Evolutionary conservation across 1,284 basidiomycete genomes (phyloP).

Genomic region (Ustilago sp.): DNA sequence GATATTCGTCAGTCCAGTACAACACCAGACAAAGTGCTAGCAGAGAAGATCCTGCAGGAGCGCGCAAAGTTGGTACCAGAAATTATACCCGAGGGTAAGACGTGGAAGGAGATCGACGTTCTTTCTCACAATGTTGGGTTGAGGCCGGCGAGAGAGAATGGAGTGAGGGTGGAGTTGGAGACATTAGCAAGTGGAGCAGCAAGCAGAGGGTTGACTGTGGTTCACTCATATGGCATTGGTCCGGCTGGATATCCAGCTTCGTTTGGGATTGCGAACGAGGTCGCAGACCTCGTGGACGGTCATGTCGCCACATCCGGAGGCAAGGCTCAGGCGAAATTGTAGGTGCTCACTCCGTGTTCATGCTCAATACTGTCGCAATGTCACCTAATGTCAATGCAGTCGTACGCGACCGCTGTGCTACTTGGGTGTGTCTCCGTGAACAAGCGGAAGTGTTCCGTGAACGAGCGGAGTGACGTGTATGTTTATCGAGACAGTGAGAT

Average conservation of each 20-base stretch:
- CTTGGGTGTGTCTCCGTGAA: background rate
- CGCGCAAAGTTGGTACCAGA: constrained; percentile 51
- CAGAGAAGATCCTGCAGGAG: constrained; percentile 72
- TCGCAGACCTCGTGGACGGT: constrained; percentile 47
- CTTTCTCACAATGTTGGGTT: constrained; percentile 58
- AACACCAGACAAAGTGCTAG: constrained; percentile 71
- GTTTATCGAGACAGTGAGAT: too few relatives aligned
- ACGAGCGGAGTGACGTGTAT: too few relatives aligned
- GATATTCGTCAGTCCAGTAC: constrained; percentile 61
- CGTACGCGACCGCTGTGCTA: background rate
- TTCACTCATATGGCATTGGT: constrained; percentile 62
- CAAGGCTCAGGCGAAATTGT: background rate
- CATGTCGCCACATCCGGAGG: background rate
- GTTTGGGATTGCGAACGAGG: constrained; percentile 65
- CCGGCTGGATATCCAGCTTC: constrained; percentile 64
- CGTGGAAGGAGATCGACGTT: constrained; percentile 52
- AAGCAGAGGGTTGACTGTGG: constrained; percentile 26
- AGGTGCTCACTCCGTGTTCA: background rate
- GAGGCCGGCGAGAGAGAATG: constrained; percentile 53
- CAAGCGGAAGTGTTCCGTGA: too few relatives aligned
- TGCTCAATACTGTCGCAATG: too few relatives aligned
- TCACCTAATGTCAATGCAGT: background rate
- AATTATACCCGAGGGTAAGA: constrained; percentile 44
- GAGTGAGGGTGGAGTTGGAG: constrained; percentile 55
- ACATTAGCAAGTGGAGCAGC: background rate